Conservation (phyloP, 2,329 filamentous ascomycete genomes). For the Plenodomus biglobosus region DNA sequence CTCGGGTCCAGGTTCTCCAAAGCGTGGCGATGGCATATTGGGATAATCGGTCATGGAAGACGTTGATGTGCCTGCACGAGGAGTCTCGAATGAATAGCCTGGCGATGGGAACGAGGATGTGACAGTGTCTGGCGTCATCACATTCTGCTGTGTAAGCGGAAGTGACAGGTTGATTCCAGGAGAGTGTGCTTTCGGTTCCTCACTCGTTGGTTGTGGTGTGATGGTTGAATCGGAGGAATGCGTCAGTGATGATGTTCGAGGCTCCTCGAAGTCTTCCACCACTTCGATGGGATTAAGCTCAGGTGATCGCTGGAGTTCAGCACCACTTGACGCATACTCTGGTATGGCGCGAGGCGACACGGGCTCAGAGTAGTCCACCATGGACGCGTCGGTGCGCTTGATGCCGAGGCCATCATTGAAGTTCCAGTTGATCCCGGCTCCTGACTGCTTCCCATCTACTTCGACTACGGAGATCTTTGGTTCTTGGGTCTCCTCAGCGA, state of each 20-base stretch:
- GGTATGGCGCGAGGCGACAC: conserved; percentile 30
- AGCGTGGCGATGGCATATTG: conserved; percentile 68
- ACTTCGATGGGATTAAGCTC: conserved; percentile 46
- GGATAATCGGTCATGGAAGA: conserved; percentile 74
- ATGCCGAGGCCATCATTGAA: conserved; percentile 46
- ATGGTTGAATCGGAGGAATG: conserved; percentile 55
- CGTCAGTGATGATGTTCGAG: conserved; percentile 51
- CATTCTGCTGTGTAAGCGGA: conserved; percentile 48
- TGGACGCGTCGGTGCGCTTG: conserved; percentile 21
- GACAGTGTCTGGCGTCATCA: conserved; percentile 66
- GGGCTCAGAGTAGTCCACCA: conserved; percentile 10
- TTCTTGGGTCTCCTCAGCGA: conserved; percentile 38
- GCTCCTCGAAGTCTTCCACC: conserved; percentile 52
- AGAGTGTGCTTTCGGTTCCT: conserved; percentile 41
- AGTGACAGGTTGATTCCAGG: conserved; percentile 43
- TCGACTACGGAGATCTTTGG: conserved; percentile 52
- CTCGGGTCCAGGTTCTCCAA: conserved; percentile 74
- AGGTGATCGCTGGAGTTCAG: conserved; percentile 11
- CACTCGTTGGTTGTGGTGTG: conserved; percentile 36
- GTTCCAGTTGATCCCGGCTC: conserved; percentile 49
- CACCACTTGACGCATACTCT: conserved; percentile 8
- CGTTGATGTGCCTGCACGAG: conserved; percentile 72
- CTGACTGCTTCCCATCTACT: conserved; percentile 43
- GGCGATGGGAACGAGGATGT: conserved; percentile 65
- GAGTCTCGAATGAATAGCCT: conserved; percentile 65